A percentile compares a stretch with the other conserved stretches of the same genome.
These are phyloP conservation scores for Globisporangium radiosum DNA, from an alignment of 352 stramenopile species.

Conservation along the genomic window DNA sequence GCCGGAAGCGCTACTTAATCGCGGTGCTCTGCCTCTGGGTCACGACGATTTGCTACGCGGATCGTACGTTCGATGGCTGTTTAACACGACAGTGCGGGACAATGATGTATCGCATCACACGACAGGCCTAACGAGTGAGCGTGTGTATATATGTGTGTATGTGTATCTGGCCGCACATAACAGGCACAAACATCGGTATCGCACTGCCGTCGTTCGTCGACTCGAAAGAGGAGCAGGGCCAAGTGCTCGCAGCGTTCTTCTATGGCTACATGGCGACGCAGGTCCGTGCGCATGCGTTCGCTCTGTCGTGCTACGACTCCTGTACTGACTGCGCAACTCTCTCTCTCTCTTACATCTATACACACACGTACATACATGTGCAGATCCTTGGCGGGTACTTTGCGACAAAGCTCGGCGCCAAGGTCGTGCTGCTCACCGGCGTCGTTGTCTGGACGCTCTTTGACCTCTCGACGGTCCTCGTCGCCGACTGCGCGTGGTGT, in stretches of 20 bases:
- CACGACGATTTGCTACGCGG: slow-evolving; percentile 81
- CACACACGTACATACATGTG: too few relatives aligned
- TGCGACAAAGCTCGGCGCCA: slow-evolving; percentile 58
- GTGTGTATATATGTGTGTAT: neutral
- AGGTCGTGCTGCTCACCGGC: slow-evolving; percentile 62
- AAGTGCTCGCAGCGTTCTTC: slow-evolving; percentile 83
- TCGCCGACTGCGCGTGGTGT: slow-evolving; percentile 48
- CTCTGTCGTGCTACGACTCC: neutral
- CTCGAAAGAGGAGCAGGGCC: slow-evolving; percentile 70
- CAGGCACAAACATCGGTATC: slow-evolving; percentile 87
- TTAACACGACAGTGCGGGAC: neutral
- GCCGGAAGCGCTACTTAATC: slow-evolving; percentile 60
- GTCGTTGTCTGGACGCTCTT: slow-evolving; percentile 84
- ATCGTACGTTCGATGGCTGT: slow-evolving; percentile 32
- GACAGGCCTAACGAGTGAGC: too few relatives aligned
- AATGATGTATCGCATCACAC: neutral
- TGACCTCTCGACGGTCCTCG: slow-evolving; percentile 68
- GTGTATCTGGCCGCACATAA: neutral
- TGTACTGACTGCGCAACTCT: neutral
- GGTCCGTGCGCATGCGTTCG: slow-evolving; percentile 15
- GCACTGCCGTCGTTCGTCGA: slow-evolving; percentile 68
- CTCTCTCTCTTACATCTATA: neutral
- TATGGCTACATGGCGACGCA: slow-evolving; percentile 86
- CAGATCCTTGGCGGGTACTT: slow-evolving; percentile 78
- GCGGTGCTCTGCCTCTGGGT: slow-evolving; percentile 66